phyloP scores from a whole-genome alignment of 768 basidiomycete genomes.

The Podaxis mareebaensis region DNA sequence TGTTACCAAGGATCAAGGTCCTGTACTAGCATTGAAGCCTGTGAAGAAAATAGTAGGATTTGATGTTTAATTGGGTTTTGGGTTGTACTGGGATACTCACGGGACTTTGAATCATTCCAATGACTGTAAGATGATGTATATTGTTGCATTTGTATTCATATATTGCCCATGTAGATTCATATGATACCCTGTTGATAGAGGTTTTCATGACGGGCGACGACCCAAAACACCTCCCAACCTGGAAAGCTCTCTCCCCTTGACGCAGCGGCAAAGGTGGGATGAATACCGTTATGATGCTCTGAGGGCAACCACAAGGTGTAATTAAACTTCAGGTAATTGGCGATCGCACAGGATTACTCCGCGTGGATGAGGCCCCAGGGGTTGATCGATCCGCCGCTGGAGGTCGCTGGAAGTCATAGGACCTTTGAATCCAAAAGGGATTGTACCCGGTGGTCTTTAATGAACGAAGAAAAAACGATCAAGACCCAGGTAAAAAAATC shows the following conservation, averaged over 20 bases:
- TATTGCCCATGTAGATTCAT: neutral
- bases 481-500: neutral
- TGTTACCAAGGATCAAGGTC: conserved; percentile 42
- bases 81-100: neutral
- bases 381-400: too few relatives aligned
- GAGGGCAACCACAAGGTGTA: too few relatives aligned
- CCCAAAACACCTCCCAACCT: too few relatives aligned
- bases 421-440: too few relatives aligned
- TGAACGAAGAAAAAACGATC: neutral
- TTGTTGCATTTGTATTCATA: neutral
- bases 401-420: too few relatives aligned
- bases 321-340: too few relatives aligned
- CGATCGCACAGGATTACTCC: too few relatives aligned
- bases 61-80: conserved; percentile 25
- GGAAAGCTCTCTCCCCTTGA: too few relatives aligned
- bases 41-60: conserved; percentile 64
- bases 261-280: too few relatives aligned
- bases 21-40: conserved; percentile 59
- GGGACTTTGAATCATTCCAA: neutral
- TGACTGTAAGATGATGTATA: neutral
- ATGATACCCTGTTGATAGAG: neutral
- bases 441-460: too few relatives aligned
- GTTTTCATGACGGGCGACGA: neutral
- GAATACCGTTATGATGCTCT: too few relatives aligned
- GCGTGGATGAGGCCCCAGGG: too few relatives aligned